These are phyloP conservation scores for Neohortaea acidophila DNA, from an alignment of 495 filamentous ascomycete species.

Conservation along the genomic window DNA sequence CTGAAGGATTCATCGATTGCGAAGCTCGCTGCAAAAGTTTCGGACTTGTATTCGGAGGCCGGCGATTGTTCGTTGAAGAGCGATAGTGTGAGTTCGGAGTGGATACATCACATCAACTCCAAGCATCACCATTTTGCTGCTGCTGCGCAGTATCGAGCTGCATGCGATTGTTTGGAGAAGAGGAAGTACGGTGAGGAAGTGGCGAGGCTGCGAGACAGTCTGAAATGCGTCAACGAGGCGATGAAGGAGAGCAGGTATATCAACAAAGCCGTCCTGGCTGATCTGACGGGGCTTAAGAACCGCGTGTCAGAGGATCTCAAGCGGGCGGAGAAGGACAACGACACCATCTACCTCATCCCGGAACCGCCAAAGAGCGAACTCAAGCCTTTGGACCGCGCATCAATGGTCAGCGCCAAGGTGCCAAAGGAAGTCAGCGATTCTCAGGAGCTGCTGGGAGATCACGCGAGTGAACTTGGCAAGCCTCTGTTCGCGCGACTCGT, in stretches of 20 bases:
- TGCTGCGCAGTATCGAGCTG: slow-evolving; percentile 87
- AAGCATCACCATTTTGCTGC: slow-evolving; percentile 98
- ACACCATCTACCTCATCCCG: slow-evolving; percentile 74
- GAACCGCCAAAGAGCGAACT: slow-evolving; percentile 84
- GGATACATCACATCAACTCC: slow-evolving; percentile 96
- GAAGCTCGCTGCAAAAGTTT: slow-evolving; percentile 80
- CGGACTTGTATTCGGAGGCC: slow-evolving; percentile 75
- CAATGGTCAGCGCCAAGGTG: slow-evolving; percentile 69
- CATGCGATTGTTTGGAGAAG: slow-evolving; percentile 85
- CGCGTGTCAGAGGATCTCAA: slow-evolving; percentile 77
- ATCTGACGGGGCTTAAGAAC: slow-evolving; percentile 69
- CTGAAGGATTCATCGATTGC: slow-evolving; percentile 85
- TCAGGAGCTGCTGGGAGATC: slow-evolving; percentile 60
- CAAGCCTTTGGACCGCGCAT: slow-evolving; percentile 67
- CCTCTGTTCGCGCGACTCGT: slow-evolving; percentile 84
- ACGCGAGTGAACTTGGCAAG: slow-evolving; percentile 55
- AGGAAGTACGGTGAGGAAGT: slow-evolving; percentile 93
- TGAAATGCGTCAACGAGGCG: slow-evolving; percentile 71
- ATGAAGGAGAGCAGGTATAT: slow-evolving; percentile 76
- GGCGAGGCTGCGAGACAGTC: slow-evolving; percentile 64
- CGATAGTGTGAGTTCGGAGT: slow-evolving; percentile 76
- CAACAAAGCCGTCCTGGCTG: slow-evolving; percentile 65
- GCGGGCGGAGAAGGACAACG: slow-evolving; percentile 89
- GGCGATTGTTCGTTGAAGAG: slow-evolving; percentile 77
- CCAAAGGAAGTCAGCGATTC: slow-evolving; percentile 74